phyloP scores from a whole-genome alignment of 345 rosid species.

The Gossypium arboreum region DNA sequence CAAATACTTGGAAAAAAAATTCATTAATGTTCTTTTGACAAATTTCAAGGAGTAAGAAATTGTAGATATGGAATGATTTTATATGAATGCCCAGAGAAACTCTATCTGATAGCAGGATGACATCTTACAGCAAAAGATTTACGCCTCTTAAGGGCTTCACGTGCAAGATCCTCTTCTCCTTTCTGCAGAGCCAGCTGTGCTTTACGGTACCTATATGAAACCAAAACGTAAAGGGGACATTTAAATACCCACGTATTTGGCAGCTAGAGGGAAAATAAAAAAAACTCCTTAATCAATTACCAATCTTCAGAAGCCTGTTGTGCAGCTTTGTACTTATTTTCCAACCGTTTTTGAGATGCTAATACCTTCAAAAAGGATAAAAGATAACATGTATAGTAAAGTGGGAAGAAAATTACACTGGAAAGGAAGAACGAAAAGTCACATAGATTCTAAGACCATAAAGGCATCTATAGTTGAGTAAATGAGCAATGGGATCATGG shows the following conservation, averaged over 20 bases:
- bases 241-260: not conserved
- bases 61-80: not conserved
- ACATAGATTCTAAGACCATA: not conserved
- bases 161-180: slow-evolving; percentile 87
- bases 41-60: too few species aligned
- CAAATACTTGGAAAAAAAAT: not conserved
- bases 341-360: slow-evolving; percentile 75
- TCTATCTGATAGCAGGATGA: not conserved
- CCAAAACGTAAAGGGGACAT: slow-evolving; percentile 1
- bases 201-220: slow-evolving; percentile 56
- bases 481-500: slow-evolving; percentile 3
- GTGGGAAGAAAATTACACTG: slow-evolving; percentile 4
- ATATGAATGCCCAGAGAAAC: not conserved
- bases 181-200: slow-evolving; percentile 76
- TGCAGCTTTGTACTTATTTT: slow-evolving; percentile 68
- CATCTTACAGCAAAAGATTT: slow-evolving; percentile 64
- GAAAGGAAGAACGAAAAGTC: not conserved
- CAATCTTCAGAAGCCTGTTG: slow-evolving; percentile 72
- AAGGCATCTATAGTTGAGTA: not conserved
- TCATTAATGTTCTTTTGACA: not conserved
- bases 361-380: slow-evolving; percentile 43
- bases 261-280: not conserved
- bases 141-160: slow-evolving; percentile 82
- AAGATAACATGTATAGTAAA: not conserved
- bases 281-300: slow-evolving; percentile 28